phyloP scores from a whole-genome alignment of 2,329 filamentous ascomycete species.

The Zymoseptoria brevis region DNA sequence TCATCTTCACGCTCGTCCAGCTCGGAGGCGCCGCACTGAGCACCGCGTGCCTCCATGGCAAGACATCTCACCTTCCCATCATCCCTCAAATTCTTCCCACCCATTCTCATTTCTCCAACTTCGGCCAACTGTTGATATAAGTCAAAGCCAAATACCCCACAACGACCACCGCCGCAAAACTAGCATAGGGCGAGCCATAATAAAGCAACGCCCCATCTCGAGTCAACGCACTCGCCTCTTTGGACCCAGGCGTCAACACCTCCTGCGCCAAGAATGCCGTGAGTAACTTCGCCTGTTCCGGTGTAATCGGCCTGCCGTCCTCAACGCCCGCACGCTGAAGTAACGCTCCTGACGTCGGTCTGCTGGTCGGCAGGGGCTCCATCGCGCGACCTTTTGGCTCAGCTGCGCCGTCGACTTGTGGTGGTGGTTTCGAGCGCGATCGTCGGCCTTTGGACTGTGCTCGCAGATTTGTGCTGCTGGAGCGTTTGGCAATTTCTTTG shows the following conservation, averaged over 20 bases:
- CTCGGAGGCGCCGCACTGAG: not conserved
- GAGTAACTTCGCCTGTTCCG: conserved; percentile 27
- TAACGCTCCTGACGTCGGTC: conserved; percentile 22
- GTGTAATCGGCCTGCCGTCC: conserved; percentile 27
- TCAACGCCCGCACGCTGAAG: conserved; percentile 26
- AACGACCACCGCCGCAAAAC: conserved; percentile 26
- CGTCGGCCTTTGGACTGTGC: conserved; percentile 10
- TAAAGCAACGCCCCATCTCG: conserved; percentile 15
- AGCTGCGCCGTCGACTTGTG: conserved; percentile 13
- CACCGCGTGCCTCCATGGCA: too few relatives aligned
- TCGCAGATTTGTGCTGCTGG: conserved; percentile 2
- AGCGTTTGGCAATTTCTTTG: conserved; percentile 50
- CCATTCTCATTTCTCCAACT: conserved; percentile 35
- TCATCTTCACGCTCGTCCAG: too few relatives aligned
- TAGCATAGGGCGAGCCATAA: conserved; percentile 22
- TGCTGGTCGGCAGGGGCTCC: conserved; percentile 10
- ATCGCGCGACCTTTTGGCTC: conserved; percentile 21
- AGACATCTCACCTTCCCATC: not conserved
- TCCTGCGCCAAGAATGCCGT: conserved; percentile 25
- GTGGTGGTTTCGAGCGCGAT: conserved; percentile 7
- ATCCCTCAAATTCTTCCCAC: not conserved
- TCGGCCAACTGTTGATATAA: conserved; percentile 34
- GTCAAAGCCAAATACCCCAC: conserved; percentile 26
- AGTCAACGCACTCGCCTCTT: conserved; percentile 1
- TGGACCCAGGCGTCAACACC: conserved; percentile 16